Conservation (phyloP, 306 rosid species). For the Begonia masoniana region DNA sequence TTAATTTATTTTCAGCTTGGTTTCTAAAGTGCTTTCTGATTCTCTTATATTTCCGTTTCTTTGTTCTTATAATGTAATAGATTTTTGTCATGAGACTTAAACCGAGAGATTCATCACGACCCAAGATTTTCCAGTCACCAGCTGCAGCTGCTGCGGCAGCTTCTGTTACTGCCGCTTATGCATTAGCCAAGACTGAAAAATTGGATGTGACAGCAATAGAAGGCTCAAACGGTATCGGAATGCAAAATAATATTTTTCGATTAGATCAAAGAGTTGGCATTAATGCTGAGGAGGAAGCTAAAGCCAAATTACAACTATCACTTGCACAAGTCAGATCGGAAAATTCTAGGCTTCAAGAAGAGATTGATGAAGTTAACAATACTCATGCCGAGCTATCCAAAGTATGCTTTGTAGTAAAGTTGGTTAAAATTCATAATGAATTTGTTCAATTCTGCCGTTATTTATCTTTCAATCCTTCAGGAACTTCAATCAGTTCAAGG, state of each 20-base stretch:
- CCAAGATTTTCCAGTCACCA: slow-evolving; percentile 89
- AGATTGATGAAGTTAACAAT: slow-evolving; percentile 51
- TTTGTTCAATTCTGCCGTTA: too few species aligned
- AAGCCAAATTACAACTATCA: slow-evolving; percentile 36
- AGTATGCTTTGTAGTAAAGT: slow-evolving; percentile 26
- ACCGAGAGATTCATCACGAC: slow-evolving; percentile 39
- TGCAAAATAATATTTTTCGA: slow-evolving; percentile 18
- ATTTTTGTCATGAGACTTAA: slow-evolving; percentile 81
- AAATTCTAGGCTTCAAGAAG: slow-evolving; percentile 48
- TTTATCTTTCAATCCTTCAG: slow-evolving; percentile 32
- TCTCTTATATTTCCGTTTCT: neutral
- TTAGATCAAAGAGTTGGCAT: slow-evolving; percentile 22
- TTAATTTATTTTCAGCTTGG: too few species aligned
- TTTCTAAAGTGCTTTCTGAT: too few species aligned
- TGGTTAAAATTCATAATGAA: too few species aligned
- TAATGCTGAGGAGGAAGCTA: slow-evolving; percentile 52
- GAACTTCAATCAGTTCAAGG: slow-evolving; percentile 89
- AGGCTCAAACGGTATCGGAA: slow-evolving; percentile 28
- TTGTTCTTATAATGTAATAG: slow-evolving; percentile 14
- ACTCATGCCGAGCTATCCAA: slow-evolving; percentile 79
- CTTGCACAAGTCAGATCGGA: slow-evolving; percentile 47
- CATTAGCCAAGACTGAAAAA: slow-evolving; percentile 68
- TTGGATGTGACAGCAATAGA: slow-evolving; percentile 34
- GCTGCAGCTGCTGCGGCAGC: slow-evolving; percentile 99
- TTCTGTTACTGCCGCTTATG: slow-evolving; percentile 93